A percentile compares a stretch with the other conserved stretches of the same genome.
Conservation (phyloP, 2,329 filamentous ascomycete species). For the Aspergillus novoparasiticus region DNA sequence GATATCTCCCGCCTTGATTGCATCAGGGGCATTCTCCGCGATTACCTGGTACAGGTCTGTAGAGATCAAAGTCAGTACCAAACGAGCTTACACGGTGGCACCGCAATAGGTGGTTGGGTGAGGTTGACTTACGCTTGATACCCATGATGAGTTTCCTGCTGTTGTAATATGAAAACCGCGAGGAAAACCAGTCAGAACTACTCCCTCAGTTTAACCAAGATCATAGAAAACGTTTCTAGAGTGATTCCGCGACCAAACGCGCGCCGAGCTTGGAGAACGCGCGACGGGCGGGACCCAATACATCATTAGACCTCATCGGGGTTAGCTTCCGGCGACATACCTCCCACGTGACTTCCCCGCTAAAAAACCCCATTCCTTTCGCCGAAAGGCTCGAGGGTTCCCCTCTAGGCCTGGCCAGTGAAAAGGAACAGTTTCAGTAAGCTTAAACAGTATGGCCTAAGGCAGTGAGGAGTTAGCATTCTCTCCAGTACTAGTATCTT, state of each 20-base stretch:
- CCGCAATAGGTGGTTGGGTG: slow-evolving; percentile 50
- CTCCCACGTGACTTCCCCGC: slow-evolving; percentile 25
- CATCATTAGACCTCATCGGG: slow-evolving; percentile 23
- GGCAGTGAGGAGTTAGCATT: background rate
- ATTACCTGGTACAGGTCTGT: slow-evolving; percentile 75
- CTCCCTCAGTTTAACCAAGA: background rate
- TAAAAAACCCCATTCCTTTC: background rate
- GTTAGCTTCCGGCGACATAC: slow-evolving; percentile 7
- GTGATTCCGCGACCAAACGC: slow-evolving; percentile 18
- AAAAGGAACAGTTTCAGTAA: background rate
- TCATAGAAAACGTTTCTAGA: background rate
- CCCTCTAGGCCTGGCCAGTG: background rate
- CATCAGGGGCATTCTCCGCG: slow-evolving; percentile 90
- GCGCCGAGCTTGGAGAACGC: slow-evolving; percentile 19
- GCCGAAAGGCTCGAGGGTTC: background rate
- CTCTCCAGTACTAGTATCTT: background rate
- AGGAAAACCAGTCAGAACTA: background rate
- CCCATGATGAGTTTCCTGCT: slow-evolving; percentile 42
- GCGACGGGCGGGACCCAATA: slow-evolving; percentile 11
- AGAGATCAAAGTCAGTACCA: slow-evolving; percentile 18
- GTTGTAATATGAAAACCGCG: background rate
- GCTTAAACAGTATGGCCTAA: background rate
- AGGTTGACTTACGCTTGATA: slow-evolving; percentile 51
- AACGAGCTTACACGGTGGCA: background rate
- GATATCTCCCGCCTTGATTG: slow-evolving; percentile 95